These are phyloP conservation scores for Cercophora newfieldiana DNA, from an alignment of 495 filamentous ascomycete species.

Conservation along the genomic window DNA sequence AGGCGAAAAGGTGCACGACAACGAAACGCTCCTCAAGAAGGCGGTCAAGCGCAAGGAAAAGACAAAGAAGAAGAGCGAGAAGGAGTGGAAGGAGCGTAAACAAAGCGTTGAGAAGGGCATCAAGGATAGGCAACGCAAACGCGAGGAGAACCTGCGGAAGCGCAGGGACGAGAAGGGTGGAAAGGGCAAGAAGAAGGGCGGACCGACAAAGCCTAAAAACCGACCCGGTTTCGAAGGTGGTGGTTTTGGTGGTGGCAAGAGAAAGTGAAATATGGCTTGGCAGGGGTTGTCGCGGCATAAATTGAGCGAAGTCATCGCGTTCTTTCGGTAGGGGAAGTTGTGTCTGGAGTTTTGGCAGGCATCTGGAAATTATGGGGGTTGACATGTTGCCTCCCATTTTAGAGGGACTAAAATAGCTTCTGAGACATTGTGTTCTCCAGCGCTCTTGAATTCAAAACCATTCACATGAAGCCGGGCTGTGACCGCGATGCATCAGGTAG, in stretches of 20 bases:
- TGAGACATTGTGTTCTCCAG: neutral
- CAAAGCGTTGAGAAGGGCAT: constrained; percentile 74
- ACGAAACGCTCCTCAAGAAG: constrained; percentile 88
- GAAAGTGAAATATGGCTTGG: constrained; percentile 16
- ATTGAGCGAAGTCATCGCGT: neutral
- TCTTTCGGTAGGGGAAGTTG: neutral
- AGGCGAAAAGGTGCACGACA: constrained; percentile 87
- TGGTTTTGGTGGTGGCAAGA: constrained; percentile 60
- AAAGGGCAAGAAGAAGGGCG: constrained; percentile 66
- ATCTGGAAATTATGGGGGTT: constrained; percentile 11
- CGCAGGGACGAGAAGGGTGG: constrained; percentile 68
- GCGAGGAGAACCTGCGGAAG: constrained; percentile 85
- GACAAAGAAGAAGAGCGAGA: constrained; percentile 83
- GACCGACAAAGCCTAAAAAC: constrained; percentile 55
- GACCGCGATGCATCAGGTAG: neutral
- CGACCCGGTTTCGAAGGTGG: constrained; percentile 94
- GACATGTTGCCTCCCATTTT: neutral
- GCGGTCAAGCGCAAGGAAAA: constrained; percentile 90
- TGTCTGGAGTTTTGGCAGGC: constrained; percentile 12
- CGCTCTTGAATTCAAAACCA: neutral
- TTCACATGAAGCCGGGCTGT: neutral
- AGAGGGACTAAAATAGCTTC: neutral
- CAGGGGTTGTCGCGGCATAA: neutral
- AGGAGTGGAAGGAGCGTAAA: constrained; percentile 82
- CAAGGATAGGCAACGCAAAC: constrained; percentile 78